These are phyloP conservation scores for Pseudogymnoascus sp. DNA, from an alignment of 2,329 filamentous ascomycete species.

Conservation along the genomic window DNA sequence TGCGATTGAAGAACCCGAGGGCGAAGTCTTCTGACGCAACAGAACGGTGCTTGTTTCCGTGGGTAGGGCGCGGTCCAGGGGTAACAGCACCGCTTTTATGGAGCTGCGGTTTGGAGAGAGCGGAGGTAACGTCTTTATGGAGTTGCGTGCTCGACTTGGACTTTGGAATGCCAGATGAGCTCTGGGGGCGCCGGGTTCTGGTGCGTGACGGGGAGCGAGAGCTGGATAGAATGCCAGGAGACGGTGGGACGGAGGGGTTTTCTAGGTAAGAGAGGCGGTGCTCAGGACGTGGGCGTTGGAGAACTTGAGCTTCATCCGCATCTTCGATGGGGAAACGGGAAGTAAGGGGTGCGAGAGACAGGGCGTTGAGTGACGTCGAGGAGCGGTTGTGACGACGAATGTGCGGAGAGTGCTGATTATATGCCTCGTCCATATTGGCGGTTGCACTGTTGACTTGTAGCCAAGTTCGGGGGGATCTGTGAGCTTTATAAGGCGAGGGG, in stretches of 20 bases:
- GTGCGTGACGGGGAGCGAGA: constrained; percentile 37
- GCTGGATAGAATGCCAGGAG: constrained; percentile 54
- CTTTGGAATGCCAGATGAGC: constrained; percentile 38
- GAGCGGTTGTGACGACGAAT: constrained; percentile 53
- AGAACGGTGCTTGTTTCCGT: constrained; percentile 18
- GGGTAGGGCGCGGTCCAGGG: constrained; percentile 16
- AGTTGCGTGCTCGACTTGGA: constrained; percentile 51
- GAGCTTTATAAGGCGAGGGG: neutral
- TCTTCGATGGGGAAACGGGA: constrained; percentile 53
- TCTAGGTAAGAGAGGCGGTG: constrained; percentile 50
- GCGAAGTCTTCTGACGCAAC: constrained; percentile 21
- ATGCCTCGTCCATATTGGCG: constrained; percentile 50
- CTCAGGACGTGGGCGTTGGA: constrained; percentile 32
- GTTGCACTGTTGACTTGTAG: neutral
- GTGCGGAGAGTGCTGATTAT: constrained; percentile 52
- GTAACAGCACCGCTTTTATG: constrained; percentile 22
- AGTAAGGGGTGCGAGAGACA: constrained; percentile 58
- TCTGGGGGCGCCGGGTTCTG: constrained; percentile 33
- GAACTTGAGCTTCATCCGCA: constrained; percentile 36
- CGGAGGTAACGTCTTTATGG: constrained; percentile 36
- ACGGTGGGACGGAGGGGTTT: constrained; percentile 56
- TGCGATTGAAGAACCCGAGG: constrained; percentile 9
- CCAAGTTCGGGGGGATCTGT: neutral
- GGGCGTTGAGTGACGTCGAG: constrained; percentile 50
- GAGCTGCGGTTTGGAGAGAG: constrained; percentile 19